Percentiles rank a stretch among this genome's conserved stretches.
phyloP scores from a whole-genome alignment of 176 grass and related monocot species.

The Oryza coarctata region DNA sequence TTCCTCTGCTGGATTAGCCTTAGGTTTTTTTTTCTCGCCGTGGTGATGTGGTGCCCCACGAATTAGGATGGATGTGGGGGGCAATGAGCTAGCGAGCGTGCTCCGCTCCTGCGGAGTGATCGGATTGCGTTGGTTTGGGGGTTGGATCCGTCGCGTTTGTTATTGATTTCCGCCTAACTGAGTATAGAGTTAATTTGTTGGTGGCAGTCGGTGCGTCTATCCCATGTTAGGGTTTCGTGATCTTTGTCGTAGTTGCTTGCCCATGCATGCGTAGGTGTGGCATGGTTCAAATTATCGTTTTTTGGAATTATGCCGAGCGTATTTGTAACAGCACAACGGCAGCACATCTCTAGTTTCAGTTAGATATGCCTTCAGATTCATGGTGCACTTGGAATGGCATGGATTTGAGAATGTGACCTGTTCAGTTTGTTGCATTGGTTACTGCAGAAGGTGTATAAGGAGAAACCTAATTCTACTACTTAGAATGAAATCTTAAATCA shows the following conservation, averaged over 20 bases:
- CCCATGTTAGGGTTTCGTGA: conserved; percentile 16
- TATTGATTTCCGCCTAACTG: background rate
- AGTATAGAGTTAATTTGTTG: background rate
- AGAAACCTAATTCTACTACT: background rate
- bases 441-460: background rate
- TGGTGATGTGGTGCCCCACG: background rate
- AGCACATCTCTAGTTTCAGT: background rate
- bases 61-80: background rate
- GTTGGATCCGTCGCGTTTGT: background rate
- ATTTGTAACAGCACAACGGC: background rate
- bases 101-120: background rate
- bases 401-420: background rate
- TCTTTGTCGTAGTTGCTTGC: background rate
- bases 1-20: background rate
- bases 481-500: too few relatives aligned
- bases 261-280: background rate
- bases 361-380: background rate
- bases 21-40: background rate
- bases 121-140: background rate
- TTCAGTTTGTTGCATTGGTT: background rate
- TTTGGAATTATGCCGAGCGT: background rate
- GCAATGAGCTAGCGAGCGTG: background rate
- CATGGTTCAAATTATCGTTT: background rate
- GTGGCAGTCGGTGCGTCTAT: background rate
- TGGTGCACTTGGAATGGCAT: background rate